phyloP scores from a whole-genome alignment of 1,284 basidiomycete genomes.

The Ganoderma meredithae region DNA sequence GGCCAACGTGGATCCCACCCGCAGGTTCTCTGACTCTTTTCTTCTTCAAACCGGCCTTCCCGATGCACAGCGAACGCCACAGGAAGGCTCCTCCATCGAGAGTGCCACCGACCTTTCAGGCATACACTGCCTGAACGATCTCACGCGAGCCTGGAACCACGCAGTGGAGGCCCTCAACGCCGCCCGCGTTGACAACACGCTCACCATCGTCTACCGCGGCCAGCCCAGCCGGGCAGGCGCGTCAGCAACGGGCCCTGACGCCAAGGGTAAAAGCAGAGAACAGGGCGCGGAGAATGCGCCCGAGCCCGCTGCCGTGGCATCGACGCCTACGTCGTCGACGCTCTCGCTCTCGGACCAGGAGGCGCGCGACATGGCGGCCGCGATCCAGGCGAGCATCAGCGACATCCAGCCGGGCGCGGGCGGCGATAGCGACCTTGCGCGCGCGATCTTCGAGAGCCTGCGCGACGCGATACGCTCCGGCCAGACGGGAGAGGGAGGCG shows the following conservation, averaged over 20 bases:
- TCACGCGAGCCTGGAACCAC: slow-evolving; percentile 43
- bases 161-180: slow-evolving; percentile 45
- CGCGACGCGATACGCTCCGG: slow-evolving; percentile 20
- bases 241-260: neutral
- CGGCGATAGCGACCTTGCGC: slow-evolving; percentile 31
- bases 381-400: slow-evolving; percentile 76
- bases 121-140: slow-evolving; percentile 39
- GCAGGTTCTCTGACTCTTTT: slow-evolving; percentile 64
- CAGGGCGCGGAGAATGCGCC: neutral
- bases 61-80: slow-evolving; percentile 26
- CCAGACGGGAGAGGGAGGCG: slow-evolving; percentile 9
- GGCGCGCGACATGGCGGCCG: slow-evolving; percentile 50
- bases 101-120: slow-evolving; percentile 9
- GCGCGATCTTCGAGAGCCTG: slow-evolving; percentile 36
- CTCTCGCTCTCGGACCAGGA: slow-evolving; percentile 40
- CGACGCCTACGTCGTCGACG: neutral
- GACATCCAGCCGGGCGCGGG: slow-evolving; percentile 40
- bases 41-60: slow-evolving; percentile 54
- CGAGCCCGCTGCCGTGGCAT: neutral
- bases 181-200: slow-evolving; percentile 46
- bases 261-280: slow-evolving; percentile 10
- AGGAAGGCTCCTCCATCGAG: neutral
- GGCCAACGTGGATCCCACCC: slow-evolving; percentile 53
- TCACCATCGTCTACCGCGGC: slow-evolving; percentile 60
- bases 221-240: slow-evolving; percentile 38